These are phyloP conservation scores for Misopates orontium DNA, from an alignment of 257 asterid species.

Conservation along the genomic window DNA sequence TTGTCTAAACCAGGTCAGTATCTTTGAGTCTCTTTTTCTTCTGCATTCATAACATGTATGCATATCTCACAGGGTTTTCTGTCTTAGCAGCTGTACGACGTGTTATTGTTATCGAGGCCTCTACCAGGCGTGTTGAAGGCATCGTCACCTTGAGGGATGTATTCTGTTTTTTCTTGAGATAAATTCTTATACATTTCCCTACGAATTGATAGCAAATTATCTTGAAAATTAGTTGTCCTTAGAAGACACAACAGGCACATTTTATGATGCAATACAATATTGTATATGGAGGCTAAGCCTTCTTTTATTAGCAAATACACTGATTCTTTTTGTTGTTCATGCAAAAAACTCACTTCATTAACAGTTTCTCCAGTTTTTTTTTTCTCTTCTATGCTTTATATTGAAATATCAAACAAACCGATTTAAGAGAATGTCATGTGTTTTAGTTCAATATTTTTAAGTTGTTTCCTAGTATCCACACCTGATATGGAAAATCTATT, in stretches of 20 bases:
- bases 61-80: not conserved
- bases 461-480: no score
- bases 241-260: no score
- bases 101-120: constrained; percentile 49
- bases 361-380: not conserved
- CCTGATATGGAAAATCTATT: not conserved
- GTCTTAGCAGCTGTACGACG: constrained; percentile 51
- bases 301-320: no score
- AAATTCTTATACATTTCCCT: not conserved
- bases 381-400: not conserved
- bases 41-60: not conserved
- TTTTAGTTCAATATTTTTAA: no score
- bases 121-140: constrained; percentile 54
- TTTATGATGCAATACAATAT: no score
- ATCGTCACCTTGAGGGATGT: constrained; percentile 64
- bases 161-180: constrained; percentile 41
- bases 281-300: no score
- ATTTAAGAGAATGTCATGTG: no score
- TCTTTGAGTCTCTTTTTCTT: not conserved
- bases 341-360: not conserved
- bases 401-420: no score
- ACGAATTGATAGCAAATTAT: no score
- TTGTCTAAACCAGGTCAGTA: constrained; percentile 60
- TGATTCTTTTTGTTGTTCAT: not conserved
- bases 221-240: no score